Conservation (phyloP, 2,329 filamentous ascomycete genomes). For the Ceratocystis papillata region DNA sequence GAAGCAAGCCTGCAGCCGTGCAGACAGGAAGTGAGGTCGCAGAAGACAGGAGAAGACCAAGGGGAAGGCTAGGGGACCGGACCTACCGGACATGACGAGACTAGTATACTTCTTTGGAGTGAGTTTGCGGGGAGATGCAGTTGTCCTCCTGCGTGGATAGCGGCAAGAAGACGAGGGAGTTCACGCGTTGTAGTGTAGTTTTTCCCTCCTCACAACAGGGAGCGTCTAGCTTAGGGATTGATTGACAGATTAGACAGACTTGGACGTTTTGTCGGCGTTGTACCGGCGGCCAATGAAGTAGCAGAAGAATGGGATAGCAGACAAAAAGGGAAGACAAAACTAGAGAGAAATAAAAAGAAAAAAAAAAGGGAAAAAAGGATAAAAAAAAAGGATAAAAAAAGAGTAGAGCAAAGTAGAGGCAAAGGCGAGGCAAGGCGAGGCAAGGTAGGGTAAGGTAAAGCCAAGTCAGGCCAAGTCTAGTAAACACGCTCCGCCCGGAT, state of each 20-base stretch:
- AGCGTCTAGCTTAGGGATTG: not conserved
- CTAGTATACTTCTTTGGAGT: not conserved
- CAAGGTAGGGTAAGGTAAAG: too few relatives aligned
- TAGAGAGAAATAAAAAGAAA: not conserved
- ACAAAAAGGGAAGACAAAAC: not conserved
- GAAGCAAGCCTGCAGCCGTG: not conserved
- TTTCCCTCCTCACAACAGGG: not conserved
- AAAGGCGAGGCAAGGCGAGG: too few relatives aligned
- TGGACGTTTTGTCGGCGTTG: not conserved
- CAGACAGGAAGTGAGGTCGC: not conserved
- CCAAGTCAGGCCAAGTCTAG: too few relatives aligned
- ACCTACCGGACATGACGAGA: slow-evolving; percentile 5
- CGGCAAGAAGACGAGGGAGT: not conserved
- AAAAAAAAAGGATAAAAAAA: not conserved
- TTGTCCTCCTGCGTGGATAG: not conserved
- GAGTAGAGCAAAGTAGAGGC: too few relatives aligned
- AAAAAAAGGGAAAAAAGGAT: not conserved
- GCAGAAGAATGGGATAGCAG: not conserved
- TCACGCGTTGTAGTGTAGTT: not conserved
- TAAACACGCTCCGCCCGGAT: not conserved
- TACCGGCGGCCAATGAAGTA: not conserved
- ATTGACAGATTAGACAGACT: not conserved
- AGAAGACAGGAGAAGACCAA: not conserved
- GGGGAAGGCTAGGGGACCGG: not conserved
- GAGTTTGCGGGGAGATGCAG: not conserved